These are phyloP conservation scores for Vanderwaltozyma tropicalis DNA, from an alignment of 805 yeast species.

Conservation along the genomic window DNA sequence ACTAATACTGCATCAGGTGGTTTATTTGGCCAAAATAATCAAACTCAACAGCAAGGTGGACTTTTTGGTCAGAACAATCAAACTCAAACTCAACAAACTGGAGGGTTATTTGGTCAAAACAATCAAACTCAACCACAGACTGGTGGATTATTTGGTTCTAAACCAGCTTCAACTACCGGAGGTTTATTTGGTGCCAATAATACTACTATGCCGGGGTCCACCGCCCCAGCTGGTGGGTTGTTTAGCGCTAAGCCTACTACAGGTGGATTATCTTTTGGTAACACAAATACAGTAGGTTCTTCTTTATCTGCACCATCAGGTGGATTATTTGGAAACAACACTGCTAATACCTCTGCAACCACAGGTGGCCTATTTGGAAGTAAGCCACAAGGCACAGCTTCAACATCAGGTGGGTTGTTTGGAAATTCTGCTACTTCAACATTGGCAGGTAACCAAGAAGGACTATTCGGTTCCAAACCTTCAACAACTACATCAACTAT, in stretches of 20 bases:
- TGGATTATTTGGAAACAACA: conserved; percentile 11
- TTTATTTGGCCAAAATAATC: conserved; percentile 13
- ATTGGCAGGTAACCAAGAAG: too few species aligned
- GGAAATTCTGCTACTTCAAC: conserved; percentile 17
- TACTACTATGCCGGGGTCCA: too few species aligned
- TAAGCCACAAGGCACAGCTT: conserved; percentile 11
- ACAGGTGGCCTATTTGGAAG: conserved; percentile 28
- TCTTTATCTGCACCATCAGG: conserved; percentile 1
- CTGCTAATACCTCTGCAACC: conserved; percentile 8
- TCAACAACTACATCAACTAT: conserved; percentile 1
- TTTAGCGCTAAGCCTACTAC: conserved; percentile 25
- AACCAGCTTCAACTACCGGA: conserved; percentile 4
- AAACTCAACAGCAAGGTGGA: conserved; percentile 10
- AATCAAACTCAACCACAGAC: not conserved
- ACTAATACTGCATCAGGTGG: conserved; percentile 15
- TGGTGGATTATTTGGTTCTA: conserved; percentile 19
- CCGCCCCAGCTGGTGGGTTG: not conserved
- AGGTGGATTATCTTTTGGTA: too few species aligned
- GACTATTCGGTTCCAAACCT: conserved; percentile 8
- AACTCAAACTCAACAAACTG: not conserved
- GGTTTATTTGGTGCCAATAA: conserved; percentile 9
- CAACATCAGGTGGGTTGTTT: conserved; percentile 34
- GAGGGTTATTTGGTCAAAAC: conserved; percentile 20
- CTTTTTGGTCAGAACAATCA: conserved; percentile 14
- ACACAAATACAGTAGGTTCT: conserved; percentile 4